Evolutionary conservation across 768 basidiomycete species (phyloP).

Genomic region (Trametes cubensis): DNA sequence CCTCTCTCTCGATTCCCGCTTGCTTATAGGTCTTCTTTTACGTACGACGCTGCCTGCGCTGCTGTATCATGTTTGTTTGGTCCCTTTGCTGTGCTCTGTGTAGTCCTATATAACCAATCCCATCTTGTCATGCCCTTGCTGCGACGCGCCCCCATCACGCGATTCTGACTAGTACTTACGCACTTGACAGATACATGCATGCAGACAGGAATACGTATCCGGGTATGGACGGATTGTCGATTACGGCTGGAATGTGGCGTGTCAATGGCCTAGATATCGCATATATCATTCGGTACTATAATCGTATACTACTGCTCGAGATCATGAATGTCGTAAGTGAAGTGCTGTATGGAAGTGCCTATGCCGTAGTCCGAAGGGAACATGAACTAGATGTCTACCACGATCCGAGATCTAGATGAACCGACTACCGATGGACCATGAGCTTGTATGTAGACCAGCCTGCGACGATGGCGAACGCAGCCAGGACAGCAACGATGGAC

Average conservation of each 20-base stretch:
- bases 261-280: neutral
- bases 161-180: too few species aligned
- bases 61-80: constrained; percentile 23
- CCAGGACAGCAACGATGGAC: constrained; percentile 79
- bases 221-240: neutral
- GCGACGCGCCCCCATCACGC: neutral
- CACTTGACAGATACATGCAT: too few species aligned
- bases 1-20: neutral
- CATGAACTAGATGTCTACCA: neutral
- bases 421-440: constrained; percentile 48
- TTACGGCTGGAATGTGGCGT: neutral
- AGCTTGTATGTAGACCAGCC: constrained; percentile 80
- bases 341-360: neutral
- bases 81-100: constrained; percentile 21
- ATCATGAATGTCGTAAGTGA: constrained; percentile 7
- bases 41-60: constrained; percentile 22
- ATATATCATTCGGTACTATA: constrained; percentile 1
- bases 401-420: too few species aligned
- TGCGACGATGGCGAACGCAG: constrained; percentile 80
- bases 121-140: constrained; percentile 9
- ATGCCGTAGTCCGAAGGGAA: neutral
- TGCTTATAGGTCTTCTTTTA: constrained; percentile 1
- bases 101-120: constrained; percentile 17
- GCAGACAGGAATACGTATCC: neutral
- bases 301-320: constrained; percentile 11